A percentile compares a stretch with the other conserved stretches of the same genome.
phyloP scores from a whole-genome alignment of 768 basidiomycete species.

The Hericium coralloides region DNA sequence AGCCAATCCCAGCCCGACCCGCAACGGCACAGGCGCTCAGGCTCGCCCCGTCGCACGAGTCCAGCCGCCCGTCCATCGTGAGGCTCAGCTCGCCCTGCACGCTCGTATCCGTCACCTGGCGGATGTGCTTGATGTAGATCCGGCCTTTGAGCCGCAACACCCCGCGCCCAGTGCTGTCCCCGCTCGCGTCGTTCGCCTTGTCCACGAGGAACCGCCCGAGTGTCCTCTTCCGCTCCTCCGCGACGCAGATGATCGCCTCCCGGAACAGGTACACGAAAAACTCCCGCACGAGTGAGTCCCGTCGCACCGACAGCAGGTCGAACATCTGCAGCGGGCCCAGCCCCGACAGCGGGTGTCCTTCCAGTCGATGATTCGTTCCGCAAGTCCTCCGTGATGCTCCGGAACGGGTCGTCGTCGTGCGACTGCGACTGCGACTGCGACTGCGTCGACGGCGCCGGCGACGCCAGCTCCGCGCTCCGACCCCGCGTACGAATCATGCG shows the following conservation, averaged over 20 bases:
- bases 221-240: constrained; percentile 80
- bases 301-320: no score
- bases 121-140: constrained; percentile 93
- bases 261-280: no score
- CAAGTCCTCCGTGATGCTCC: no score
- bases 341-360: no score
- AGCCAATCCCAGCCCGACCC: constrained; percentile 70
- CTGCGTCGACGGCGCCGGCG: no score
- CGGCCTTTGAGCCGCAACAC: constrained; percentile 91
- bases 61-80: constrained; percentile 89
- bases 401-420: no score
- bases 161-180: constrained; percentile 35
- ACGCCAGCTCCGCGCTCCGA: no score
- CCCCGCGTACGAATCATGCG: no score
- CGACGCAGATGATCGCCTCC: constrained; percentile 96
- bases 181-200: constrained; percentile 12
- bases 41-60: constrained; percentile 83
- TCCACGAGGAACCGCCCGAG: constrained; percentile 68
- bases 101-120: constrained; percentile 75
- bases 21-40: constrained; percentile 79
- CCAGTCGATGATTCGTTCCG: no score
- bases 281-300: no score
- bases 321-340: no score
- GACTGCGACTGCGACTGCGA: no score
- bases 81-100: constrained; percentile 80